Evolutionary conservation across 345 rosid species (phyloP).

Genomic region (Citrus australasica): DNA sequence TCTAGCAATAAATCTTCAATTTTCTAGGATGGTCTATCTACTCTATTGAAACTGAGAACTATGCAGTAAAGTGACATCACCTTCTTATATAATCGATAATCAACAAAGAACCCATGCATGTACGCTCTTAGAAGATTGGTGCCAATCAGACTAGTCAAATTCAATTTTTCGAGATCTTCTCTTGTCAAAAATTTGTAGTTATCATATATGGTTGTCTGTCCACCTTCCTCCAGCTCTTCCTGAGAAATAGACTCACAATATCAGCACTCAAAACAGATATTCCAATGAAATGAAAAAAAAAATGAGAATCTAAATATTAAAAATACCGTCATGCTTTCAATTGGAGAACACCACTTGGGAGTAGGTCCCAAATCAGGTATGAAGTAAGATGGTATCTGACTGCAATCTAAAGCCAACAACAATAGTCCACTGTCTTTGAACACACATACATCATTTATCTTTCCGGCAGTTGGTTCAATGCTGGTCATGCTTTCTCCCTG

Average conservation of each 20-base stretch:
- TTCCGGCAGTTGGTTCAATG: slow-evolving; percentile 85
- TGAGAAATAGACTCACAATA: slow-evolving; percentile 26
- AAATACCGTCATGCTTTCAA: slow-evolving; percentile 77
- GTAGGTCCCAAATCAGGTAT: slow-evolving; percentile 94
- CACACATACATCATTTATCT: slow-evolving; percentile 83
- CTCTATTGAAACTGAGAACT: not conserved
- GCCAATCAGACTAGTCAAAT: slow-evolving; percentile 78
- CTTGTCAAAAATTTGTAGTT: slow-evolving; percentile 80
- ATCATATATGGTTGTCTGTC: slow-evolving; percentile 76
- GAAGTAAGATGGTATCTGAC: slow-evolving; percentile 85
- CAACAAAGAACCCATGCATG: slow-evolving; percentile 91
- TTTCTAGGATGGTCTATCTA: not conserved
- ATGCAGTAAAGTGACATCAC: slow-evolving; percentile 27
- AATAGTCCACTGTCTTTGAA: slow-evolving; percentile 84
- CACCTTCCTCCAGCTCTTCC: slow-evolving; percentile 96
- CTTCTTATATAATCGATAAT: slow-evolving; percentile 71
- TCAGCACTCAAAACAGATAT: not conserved
- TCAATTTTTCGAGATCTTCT: slow-evolving; percentile 83
- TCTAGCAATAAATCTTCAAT: not conserved
- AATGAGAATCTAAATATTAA: slow-evolving; percentile 1
- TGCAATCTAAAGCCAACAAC: slow-evolving; percentile 76
- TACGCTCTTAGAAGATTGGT: slow-evolving; percentile 89
- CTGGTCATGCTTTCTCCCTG: slow-evolving; percentile 94
- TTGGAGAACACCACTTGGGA: slow-evolving; percentile 84
- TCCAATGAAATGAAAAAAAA: not conserved